phyloP scores from a whole-genome alignment of 192 early-diverging fungal species.

The Podila horticola region DNA sequence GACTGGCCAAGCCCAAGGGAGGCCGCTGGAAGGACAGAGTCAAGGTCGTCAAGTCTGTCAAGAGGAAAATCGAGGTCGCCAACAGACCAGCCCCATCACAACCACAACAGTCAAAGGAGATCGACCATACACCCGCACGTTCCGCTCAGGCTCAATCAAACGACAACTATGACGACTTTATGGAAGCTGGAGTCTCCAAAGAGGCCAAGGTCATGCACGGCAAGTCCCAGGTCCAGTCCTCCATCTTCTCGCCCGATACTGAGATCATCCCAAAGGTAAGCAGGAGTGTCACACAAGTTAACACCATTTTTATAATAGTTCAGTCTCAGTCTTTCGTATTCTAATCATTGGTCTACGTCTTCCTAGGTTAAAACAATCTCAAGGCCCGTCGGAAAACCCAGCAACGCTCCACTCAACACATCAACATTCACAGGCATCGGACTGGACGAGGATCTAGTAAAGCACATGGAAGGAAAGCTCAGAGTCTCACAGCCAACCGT shows the following conservation, averaged over 20 bases:
- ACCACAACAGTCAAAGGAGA: constrained; percentile 1
- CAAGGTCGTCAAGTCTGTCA: constrained; percentile 44
- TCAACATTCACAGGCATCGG: constrained; percentile 83
- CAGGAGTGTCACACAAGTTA: neutral
- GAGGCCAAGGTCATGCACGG: constrained; percentile 55
- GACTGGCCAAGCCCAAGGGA: constrained; percentile 42
- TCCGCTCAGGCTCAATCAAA: constrained; percentile 6
- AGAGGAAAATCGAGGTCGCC: constrained; percentile 15
- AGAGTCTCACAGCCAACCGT: constrained; percentile 83
- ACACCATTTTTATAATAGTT: neutral
- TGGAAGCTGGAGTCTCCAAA: constrained; percentile 12
- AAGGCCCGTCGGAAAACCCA: constrained; percentile 48
- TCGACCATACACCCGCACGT: constrained; percentile 3
- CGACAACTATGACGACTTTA: constrained; percentile 22
- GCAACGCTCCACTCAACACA: constrained; percentile 61
- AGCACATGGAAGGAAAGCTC: constrained; percentile 78
- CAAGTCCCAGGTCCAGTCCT: constrained; percentile 80
- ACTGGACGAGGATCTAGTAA: constrained; percentile 73
- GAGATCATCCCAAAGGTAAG: constrained; percentile 55
- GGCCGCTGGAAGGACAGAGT: constrained; percentile 55
- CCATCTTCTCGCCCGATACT: constrained; percentile 84
- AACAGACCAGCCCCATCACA: neutral
- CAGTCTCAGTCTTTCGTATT: constrained; percentile 4
- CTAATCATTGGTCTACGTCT: constrained; percentile 5
- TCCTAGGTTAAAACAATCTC: constrained; percentile 31